phyloP scores from a whole-genome alignment of 495 filamentous ascomycete genomes.

The Daldinia vernicosa region DNA sequence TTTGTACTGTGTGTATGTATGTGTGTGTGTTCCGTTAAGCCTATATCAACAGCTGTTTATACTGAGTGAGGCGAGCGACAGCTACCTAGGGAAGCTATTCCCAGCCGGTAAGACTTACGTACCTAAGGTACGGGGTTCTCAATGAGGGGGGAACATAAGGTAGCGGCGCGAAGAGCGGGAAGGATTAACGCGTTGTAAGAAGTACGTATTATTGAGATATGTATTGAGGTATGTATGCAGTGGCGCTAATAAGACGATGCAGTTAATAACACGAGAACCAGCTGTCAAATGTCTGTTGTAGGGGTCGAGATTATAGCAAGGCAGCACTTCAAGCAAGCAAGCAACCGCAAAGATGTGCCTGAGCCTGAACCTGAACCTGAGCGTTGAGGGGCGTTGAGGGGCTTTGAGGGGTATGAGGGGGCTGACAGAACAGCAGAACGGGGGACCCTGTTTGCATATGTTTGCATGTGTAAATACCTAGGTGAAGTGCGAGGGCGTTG shows the following conservation, averaged over 20 bases:
- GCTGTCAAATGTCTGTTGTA: neutral
- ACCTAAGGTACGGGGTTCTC: constrained; percentile 22
- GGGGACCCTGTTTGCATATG: constrained; percentile 1
- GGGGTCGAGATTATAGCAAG: neutral
- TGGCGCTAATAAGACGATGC: neutral
- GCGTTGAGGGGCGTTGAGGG: no score
- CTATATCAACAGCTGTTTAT: constrained; percentile 30
- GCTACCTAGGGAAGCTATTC: constrained; percentile 35
- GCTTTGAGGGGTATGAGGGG: constrained; percentile 2
- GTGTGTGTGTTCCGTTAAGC: constrained; percentile 11
- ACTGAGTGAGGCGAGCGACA: constrained; percentile 33
- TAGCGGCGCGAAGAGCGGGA: constrained; percentile 13
- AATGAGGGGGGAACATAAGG: constrained; percentile 18
- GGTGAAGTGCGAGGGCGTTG: constrained; percentile 8
- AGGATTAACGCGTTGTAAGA: constrained; percentile 18
- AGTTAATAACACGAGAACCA: constrained; percentile 25
- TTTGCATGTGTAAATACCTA: constrained; percentile 8
- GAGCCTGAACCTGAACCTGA: no score
- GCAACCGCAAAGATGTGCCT: constrained; percentile 11
- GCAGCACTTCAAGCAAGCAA: constrained; percentile 7
- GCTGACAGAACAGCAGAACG: neutral
- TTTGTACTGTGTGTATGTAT: constrained; percentile 5
- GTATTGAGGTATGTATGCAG: neutral
- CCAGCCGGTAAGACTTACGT: constrained; percentile 32
- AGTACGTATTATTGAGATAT: neutral